These are phyloP conservation scores for Aspergillus aculeatus DNA, from an alignment of 2,329 filamentous ascomycete species.

Conservation along the genomic window DNA sequence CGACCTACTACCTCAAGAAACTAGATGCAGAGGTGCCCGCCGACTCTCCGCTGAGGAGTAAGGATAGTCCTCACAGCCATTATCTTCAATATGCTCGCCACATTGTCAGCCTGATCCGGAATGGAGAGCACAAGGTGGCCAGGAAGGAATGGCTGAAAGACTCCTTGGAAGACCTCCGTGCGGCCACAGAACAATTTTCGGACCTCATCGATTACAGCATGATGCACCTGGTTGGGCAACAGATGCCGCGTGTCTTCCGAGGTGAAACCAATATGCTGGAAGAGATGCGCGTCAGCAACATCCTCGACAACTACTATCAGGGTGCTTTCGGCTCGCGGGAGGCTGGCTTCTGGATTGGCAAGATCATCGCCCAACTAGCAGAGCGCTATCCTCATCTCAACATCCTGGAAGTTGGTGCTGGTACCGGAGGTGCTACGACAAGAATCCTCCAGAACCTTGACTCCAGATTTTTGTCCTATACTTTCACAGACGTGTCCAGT, in stretches of 20 bases:
- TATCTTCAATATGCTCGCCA: no score
- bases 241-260: no score
- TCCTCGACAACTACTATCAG: not conserved
- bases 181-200: no score
- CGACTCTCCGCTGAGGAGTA: not conserved
- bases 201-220: no score
- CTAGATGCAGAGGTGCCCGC: not conserved
- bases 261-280: not conserved
- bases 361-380: not conserved
- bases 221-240: no score
- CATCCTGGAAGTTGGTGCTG: slow-evolving; percentile 3
- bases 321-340: not conserved
- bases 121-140: no score
- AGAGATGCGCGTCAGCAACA: not conserved
- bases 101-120: no score
- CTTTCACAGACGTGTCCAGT: not conserved
- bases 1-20: not conserved
- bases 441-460: no score
- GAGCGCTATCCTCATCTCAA: not conserved
- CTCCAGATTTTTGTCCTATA: not conserved
- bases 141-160: no score
- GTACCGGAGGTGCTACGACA: no score
- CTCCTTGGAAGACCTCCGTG: no score
- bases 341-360: not conserved
- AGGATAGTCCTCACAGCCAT: no score